Conservation (phyloP, 495 filamentous ascomycete genomes). For the Entonaema liquescens region DNA sequence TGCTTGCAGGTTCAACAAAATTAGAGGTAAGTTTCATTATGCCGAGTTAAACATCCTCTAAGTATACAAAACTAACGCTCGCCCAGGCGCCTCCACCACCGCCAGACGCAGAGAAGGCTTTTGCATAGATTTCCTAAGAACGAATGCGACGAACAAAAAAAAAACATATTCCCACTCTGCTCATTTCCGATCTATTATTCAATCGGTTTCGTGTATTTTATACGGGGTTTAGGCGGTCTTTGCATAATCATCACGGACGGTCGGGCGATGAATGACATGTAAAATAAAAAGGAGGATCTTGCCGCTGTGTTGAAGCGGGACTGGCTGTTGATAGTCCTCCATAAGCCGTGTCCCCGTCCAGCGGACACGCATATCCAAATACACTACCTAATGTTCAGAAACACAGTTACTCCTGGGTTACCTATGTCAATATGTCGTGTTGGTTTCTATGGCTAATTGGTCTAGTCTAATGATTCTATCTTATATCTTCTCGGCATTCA, state of each 20-base stretch:
- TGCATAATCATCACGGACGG: slow-evolving; percentile 36
- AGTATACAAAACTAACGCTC: background rate
- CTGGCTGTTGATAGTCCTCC: slow-evolving; percentile 7
- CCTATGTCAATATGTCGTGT: background rate
- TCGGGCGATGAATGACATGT: slow-evolving; percentile 37
- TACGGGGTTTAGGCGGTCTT: slow-evolving; percentile 29
- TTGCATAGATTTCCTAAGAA: slow-evolving; percentile 47
- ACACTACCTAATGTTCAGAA: slow-evolving; percentile 29
- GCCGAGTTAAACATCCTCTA: background rate
- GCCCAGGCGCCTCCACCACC: slow-evolving; percentile 51
- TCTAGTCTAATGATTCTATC: slow-evolving; percentile 24
- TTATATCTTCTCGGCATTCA: slow-evolving; percentile 25
- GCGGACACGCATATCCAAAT: slow-evolving; percentile 18
- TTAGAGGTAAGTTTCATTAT: slow-evolving; percentile 68
- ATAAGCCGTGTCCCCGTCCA: background rate
- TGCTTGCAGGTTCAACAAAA: slow-evolving; percentile 92
- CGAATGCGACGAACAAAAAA: slow-evolving; percentile 34
- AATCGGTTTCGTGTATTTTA: slow-evolving; percentile 49
- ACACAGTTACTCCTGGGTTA: background rate
- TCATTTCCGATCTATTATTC: slow-evolving; percentile 46
- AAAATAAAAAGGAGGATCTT: slow-evolving; percentile 35
- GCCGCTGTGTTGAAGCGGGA: slow-evolving; percentile 2
- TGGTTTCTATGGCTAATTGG: slow-evolving; percentile 14
- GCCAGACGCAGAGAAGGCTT: slow-evolving; percentile 45
- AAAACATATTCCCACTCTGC: slow-evolving; percentile 47